Conservation (phyloP, 2,329 filamentous ascomycete genomes). For the Dactylonectria estremocensis region DNA sequence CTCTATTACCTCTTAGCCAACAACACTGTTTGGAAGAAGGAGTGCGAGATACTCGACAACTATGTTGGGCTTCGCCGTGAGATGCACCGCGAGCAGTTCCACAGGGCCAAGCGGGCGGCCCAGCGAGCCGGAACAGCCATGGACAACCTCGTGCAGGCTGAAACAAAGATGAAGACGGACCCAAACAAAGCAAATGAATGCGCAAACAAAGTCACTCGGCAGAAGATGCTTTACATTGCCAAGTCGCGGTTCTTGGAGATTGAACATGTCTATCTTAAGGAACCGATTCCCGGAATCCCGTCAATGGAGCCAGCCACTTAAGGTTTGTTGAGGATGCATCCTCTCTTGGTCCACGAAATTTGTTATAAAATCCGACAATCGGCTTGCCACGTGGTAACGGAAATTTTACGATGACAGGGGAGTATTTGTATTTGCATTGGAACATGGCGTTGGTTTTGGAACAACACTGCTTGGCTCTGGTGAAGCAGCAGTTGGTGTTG, state of each 20-base stretch:
- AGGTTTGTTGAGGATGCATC: no score
- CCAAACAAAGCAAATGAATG: neutral
- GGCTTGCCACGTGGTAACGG: no score
- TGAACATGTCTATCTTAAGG: neutral
- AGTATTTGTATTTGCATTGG: no score
- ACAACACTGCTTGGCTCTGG: no score
- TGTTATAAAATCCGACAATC: no score
- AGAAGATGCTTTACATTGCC: constrained; percentile 1
- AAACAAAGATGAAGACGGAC: neutral
- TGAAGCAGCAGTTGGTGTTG: no score
- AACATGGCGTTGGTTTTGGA: no score
- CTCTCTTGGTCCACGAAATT: no score
- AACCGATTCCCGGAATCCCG: neutral
- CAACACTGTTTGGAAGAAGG: constrained; percentile 24
- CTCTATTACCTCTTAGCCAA: constrained; percentile 24
- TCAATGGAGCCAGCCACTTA: no score
- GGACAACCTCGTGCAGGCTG: constrained; percentile 1
- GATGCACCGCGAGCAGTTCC: constrained; percentile 11
- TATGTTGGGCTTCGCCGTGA: constrained; percentile 36
- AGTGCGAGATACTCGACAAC: constrained; percentile 36
- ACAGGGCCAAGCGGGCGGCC: constrained; percentile 24
- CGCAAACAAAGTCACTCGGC: neutral
- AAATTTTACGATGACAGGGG: no score
- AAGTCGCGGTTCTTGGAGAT: constrained; percentile 4
- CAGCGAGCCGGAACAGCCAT: constrained; percentile 36